Conservation (phyloP, 306 rosid species). For the Vachellia collinsii region DNA sequence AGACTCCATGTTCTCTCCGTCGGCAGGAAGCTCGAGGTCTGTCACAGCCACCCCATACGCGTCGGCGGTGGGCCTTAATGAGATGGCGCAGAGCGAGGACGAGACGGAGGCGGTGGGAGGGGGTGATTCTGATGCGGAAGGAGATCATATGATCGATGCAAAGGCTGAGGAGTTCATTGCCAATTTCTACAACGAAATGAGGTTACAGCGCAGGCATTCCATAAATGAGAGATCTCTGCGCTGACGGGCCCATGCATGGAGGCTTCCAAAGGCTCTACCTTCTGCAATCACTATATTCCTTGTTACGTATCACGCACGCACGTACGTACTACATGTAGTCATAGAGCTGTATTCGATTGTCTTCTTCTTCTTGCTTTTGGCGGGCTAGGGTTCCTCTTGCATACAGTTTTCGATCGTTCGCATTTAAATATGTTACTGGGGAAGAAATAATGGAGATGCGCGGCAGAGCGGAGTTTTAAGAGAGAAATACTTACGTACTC, state of each 20-base stretch:
- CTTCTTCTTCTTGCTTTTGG: not conserved
- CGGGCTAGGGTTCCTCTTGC: not conserved
- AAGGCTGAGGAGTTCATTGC: constrained; percentile 84
- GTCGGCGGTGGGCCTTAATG: constrained; percentile 61
- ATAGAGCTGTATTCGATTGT: not conserved
- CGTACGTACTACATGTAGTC: not conserved
- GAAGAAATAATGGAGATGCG: constrained; percentile 7
- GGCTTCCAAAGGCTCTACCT: not conserved
- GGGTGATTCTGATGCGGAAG: not conserved
- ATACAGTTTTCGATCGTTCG: not conserved
- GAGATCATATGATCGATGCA: constrained; percentile 63
- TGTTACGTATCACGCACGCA: not conserved
- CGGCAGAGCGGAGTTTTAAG: not conserved
- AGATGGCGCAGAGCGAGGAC: constrained; percentile 37
- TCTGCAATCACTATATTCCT: not conserved
- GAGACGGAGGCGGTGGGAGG: constrained; percentile 7
- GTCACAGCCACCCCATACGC: constrained; percentile 39
- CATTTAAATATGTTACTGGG: not conserved
- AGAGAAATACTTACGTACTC: no score
- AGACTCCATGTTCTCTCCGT: constrained; percentile 1
- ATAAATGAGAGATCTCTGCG: constrained; percentile 45
- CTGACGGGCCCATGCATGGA: not conserved
- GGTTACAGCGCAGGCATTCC: constrained; percentile 51
- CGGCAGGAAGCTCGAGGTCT: constrained; percentile 11
- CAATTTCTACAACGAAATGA: constrained; percentile 68